Percentiles rank a stretch among this genome's conserved stretches.
phyloP scores from a whole-genome alignment of 2,329 filamentous ascomycete species.

The Cercospora nicotianae region DNA sequence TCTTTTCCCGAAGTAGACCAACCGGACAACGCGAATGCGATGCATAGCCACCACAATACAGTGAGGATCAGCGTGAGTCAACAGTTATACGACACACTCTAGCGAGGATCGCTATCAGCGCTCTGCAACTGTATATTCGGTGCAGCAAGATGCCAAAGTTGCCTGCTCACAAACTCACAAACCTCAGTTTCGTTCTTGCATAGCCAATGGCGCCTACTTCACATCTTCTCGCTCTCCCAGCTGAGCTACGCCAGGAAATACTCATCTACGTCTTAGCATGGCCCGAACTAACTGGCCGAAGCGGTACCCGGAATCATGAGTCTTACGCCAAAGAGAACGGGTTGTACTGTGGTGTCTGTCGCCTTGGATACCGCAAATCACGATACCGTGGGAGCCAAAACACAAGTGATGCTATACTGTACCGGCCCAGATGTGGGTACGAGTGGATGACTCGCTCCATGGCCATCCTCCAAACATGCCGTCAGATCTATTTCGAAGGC shows the following conservation, averaged over 20 bases:
- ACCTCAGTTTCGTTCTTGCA: neutral
- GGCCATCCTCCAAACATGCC: neutral
- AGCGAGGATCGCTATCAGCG: neutral
- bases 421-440: too few species aligned
- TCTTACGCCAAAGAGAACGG: too few species aligned
- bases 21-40: neutral
- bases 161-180: neutral
- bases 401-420: neutral
- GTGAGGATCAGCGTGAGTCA: neutral
- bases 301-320: too few species aligned
- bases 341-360: neutral
- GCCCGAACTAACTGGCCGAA: too few species aligned
- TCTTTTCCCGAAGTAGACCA: neutral
- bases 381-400: neutral
- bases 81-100: neutral
- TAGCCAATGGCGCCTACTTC: neutral
- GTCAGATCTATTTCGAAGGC: conserved; percentile 1
- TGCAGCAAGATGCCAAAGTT: neutral
- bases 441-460: too few species aligned
- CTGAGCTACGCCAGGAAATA: conserved; percentile 2
- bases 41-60: neutral
- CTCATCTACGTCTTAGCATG: neutral
- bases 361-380: neutral
- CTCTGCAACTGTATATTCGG: neutral
- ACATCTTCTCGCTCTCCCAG: neutral